Conservation (phyloP, 305 asterid genomes). For the Ajuga reptans region DNA sequence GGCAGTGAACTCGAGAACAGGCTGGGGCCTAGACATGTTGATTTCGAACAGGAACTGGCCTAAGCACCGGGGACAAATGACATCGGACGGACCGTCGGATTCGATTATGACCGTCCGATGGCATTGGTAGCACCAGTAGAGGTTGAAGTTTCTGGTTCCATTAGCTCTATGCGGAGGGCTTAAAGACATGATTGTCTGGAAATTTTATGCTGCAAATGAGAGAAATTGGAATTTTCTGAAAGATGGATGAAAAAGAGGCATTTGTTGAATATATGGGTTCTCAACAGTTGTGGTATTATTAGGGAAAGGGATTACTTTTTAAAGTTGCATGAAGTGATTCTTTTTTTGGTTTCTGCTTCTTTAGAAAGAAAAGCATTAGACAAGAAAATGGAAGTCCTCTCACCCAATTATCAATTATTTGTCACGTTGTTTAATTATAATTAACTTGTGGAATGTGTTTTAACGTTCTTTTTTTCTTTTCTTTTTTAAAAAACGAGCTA, state of each 20-base stretch:
- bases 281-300: slow-evolving; percentile 4
- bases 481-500: too few species aligned
- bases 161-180: slow-evolving; percentile 26
- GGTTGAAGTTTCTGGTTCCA: slow-evolving; percentile 31
- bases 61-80: slow-evolving; percentile 61
- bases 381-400: slow-evolving; percentile 11
- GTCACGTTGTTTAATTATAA: background rate
- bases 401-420: background rate
- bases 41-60: slow-evolving; percentile 57
- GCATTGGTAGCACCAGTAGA: slow-evolving; percentile 86
- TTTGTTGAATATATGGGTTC: slow-evolving; percentile 13
- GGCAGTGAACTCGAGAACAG: slow-evolving; percentile 47
- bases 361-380: slow-evolving; percentile 24
- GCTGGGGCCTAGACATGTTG: slow-evolving; percentile 37
- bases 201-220: background rate
- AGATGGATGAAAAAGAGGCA: background rate
- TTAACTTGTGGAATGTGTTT: background rate
- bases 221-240: background rate
- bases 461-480: too few species aligned
- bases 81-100: slow-evolving; percentile 30
- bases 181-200: slow-evolving; percentile 27
- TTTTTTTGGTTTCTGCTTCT: slow-evolving; percentile 20
- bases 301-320: slow-evolving; percentile 49
- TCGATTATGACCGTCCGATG: slow-evolving; percentile 53
- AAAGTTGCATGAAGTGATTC: slow-evolving; percentile 35